A percentile compares a stretch with the other conserved stretches of the same genome.
phyloP scores from a whole-genome alignment of 192 early-diverging fungal species.

The Coemansia sp. region DNA sequence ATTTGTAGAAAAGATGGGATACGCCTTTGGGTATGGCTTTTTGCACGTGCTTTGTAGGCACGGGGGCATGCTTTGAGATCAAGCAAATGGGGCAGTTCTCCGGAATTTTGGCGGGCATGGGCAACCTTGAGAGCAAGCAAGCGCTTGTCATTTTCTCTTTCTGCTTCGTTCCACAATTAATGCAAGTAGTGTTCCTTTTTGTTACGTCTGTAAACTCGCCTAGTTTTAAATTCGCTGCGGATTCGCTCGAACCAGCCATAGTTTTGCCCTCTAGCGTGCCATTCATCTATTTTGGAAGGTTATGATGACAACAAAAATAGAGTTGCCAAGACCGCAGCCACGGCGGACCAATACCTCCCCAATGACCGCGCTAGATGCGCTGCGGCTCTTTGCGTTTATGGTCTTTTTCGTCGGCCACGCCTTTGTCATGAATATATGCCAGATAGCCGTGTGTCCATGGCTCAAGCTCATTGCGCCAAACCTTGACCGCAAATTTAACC shows the following conservation, averaged over 20 bases:
- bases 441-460: constrained; percentile 40
- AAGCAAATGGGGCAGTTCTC: background rate
- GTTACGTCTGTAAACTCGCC: background rate
- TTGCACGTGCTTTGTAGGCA: constrained; percentile 4
- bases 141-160: background rate
- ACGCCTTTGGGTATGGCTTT: constrained; percentile 2
- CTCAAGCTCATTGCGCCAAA: constrained; percentile 24
- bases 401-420: constrained; percentile 47
- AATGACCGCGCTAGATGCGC: constrained; percentile 29
- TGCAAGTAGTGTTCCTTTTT: background rate
- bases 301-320: background rate
- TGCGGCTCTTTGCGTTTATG: constrained; percentile 32
- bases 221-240: background rate
- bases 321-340: background rate
- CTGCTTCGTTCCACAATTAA: constrained; percentile 5
- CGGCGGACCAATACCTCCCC: constrained; percentile 50
- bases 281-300: background rate
- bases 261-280: background rate
- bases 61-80: background rate
- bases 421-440: constrained; percentile 44
- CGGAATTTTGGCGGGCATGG: background rate
- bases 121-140: background rate
- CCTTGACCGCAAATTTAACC: constrained; percentile 46
- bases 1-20: background rate
- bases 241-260: background rate